Base-by-base conservation (phyloP, 768 basidiomycete genomes). In the Hericium rajendrae region DNA sequence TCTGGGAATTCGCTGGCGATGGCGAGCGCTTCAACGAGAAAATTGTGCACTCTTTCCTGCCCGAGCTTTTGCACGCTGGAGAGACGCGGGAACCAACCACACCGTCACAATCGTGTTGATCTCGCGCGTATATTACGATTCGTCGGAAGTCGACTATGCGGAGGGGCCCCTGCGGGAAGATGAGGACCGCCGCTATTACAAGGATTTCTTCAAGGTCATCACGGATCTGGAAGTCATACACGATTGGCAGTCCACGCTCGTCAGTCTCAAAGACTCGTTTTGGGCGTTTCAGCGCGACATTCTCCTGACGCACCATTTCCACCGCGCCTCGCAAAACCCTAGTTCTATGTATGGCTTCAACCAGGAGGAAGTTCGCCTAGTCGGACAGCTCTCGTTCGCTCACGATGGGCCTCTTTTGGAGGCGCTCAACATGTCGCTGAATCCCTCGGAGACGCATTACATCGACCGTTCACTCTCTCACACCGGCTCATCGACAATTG, bases 11-110 rank as follows among this genome's bases (percentile, higher is more conserved):
- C 67, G 82, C 94, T 22, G 93, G 91, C 38, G 97, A 98, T 60
- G 97, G 97, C 22, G 94, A 97, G 69, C 83, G 94, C 5, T 93
- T 88, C 71, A 88, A 91, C 67, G 97, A 98, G 69, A 98, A 98
- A 73, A 89, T 95, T n/a, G 88, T 95, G 2, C 94, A 97, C 68
- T 91, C 94, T 3, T 97, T 97, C 73, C 81, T 99, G 8, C 94
- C 95, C 1, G 81, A 88, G 13, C 79, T 98, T 94, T 97, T 64
- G 70, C 79, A 11, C 86, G 84, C 60, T 98, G 94, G 94, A 76
- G 80, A 48, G 84, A 88, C 56, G 79, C 85, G 4, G 83, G 85
- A 38, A 91, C 95, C 26, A 94, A 93, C 54, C 97, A 99, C 66
- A 89, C 86, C 8, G 88, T 95, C 56, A 94, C 94, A 16, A 89